phyloP scores from a whole-genome alignment of 2,329 filamentous ascomycete genomes.

The Epichloe gansuensis region DNA sequence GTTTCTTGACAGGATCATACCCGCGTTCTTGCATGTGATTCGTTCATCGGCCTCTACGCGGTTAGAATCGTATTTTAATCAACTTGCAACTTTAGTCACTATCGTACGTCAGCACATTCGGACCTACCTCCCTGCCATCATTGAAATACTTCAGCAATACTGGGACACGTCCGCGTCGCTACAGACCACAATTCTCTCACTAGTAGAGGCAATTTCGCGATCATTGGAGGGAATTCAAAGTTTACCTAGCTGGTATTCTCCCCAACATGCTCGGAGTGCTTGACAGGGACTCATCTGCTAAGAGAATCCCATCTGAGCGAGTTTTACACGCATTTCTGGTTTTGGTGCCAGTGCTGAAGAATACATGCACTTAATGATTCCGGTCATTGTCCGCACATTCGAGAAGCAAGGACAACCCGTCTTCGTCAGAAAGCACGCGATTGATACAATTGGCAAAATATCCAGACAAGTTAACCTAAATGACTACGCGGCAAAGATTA shows the following conservation, averaged over 20 bases:
- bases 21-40: constrained; percentile 85
- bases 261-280: constrained; percentile 91
- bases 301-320: constrained; percentile 73
- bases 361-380: constrained; percentile 98
- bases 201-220: constrained; percentile 87
- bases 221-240: constrained; percentile 97
- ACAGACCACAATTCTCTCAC: constrained; percentile 79
- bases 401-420: constrained; percentile 75
- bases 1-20: constrained; percentile 87
- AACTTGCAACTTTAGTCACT: constrained; percentile 81
- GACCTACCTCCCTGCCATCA: constrained; percentile 76
- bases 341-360: constrained; percentile 89
- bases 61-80: constrained; percentile 94
- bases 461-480: constrained; percentile 95
- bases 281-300: constrained; percentile 67
- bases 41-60: constrained; percentile 64
- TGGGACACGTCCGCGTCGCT: constrained; percentile 74
- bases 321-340: constrained; percentile 92
- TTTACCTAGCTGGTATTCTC: constrained; percentile 78
- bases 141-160: constrained; percentile 77
- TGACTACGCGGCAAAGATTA: constrained; percentile 91
- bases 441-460: constrained; percentile 88
- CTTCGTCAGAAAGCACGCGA: constrained; percentile 73
- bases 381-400: constrained; percentile 87
- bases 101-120: constrained; percentile 96